Base-by-base conservation (phyloP, 345 rosid genomes). In the Stellera chamaejasme region DNA sequence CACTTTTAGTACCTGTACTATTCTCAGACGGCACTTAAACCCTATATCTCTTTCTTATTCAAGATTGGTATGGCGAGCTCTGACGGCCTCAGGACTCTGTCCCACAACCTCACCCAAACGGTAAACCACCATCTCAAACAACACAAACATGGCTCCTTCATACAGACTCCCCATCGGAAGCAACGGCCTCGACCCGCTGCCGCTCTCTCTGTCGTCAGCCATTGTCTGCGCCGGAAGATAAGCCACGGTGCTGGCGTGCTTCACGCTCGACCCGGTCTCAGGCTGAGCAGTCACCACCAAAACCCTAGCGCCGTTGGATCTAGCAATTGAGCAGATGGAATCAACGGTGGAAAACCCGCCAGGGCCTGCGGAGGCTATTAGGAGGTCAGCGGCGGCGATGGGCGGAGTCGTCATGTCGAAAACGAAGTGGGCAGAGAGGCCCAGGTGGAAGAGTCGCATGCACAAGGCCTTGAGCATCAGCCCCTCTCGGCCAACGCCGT, bases 81-180 rank as follows among this genome's bases (percentile, higher is more conserved):
- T 83, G 36, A 88, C 75, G 12, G 86, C 76, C 57, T 73, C 84
- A 0, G 81, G 83, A 36, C 80, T 75, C 73, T 84, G 78, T 10
- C 77, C 88, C 71, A 82, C 69, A 16, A 25, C 77, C 66, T 79
- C 90, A 8, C 83, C 82, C 52, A 92, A 50, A 51, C 68, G 79
- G 69, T 72, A 82, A 45, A 92, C 81, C 52, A 82, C 90, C 95
- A 88, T 83, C 78, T 92, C 98, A 69, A 88, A 91, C 90, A 85
- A 61, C 50, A 91, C 88, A 48, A 85, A 92, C 87, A 85, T 42
- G 3, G 87, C 84, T 52, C 98, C 95, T 74, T 88, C 96, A 55
- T 82, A 92, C 26, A 81, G 80, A 71, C 95, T 92, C 43, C 93
- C 96, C 96, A 88, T 92, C 49, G 97, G 98, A 73, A 92, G 60